phyloP scores from a whole-genome alignment of 169 alveolate genomes.

The Eimeria praecox region DNA sequence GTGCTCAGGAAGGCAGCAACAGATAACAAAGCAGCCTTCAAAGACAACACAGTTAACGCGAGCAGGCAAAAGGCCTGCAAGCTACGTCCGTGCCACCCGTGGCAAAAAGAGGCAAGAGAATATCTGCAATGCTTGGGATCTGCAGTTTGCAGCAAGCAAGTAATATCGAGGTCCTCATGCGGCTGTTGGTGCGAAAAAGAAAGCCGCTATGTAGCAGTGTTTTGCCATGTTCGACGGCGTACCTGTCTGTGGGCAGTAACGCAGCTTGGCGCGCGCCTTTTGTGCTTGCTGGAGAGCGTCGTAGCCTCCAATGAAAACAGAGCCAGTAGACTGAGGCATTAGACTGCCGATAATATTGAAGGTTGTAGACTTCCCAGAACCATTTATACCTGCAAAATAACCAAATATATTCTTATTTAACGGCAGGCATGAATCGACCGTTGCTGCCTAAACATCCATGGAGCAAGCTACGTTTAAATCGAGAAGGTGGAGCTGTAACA shows the following conservation, averaged over 20 bases:
- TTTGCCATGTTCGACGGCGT: background rate
- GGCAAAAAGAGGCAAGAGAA: background rate
- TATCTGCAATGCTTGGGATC: background rate
- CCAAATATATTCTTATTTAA: background rate
- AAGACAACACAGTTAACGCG: background rate
- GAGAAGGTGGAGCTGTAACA: background rate
- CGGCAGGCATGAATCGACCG: background rate
- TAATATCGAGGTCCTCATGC: background rate
- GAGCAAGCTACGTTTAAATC: background rate
- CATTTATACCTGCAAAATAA: constrained; percentile 23
- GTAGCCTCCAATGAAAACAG: constrained; percentile 61
- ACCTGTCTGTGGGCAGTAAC: constrained; percentile 70
- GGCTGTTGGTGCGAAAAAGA: background rate
- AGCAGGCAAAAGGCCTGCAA: background rate
- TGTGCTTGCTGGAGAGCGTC: constrained; percentile 16
- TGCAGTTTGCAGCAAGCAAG: background rate
- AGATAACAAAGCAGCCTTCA: background rate
- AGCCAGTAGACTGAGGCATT: constrained; percentile 57
- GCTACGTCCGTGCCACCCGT: background rate
- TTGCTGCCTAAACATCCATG: background rate
- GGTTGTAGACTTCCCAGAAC: constrained; percentile 77
- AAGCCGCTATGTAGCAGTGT: background rate
- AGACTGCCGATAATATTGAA: constrained; percentile 56
- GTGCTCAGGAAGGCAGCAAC: background rate
- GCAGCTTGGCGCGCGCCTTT: constrained; percentile 49